Evolutionary conservation across 352 stramenopile species (phyloP).

Genomic region (Phytophthora niederhauseri): DNA sequence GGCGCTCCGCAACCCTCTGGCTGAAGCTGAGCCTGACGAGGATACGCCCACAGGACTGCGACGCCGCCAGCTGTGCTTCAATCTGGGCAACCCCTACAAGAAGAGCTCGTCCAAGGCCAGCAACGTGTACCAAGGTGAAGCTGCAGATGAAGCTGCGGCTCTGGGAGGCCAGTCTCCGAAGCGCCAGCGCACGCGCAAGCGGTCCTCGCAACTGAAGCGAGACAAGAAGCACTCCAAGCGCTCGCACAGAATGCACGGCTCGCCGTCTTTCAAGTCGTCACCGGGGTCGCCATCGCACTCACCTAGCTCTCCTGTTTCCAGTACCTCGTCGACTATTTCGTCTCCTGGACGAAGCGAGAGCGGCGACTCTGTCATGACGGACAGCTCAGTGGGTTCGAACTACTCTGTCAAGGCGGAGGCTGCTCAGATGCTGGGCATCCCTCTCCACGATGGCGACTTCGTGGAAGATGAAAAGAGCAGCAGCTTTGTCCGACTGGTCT

Average conservation of each 20-base stretch:
- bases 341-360: constrained; percentile 69
- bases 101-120: constrained; percentile 85
- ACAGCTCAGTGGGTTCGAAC: constrained; percentile 69
- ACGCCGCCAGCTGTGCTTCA: constrained; percentile 84
- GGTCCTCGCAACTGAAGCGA: constrained; percentile 84
- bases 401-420: constrained; percentile 84
- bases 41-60: constrained; percentile 76
- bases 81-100: constrained; percentile 90
- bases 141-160: constrained; percentile 82
- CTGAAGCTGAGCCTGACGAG: constrained; percentile 85
- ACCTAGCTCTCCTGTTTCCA: constrained; percentile 60
- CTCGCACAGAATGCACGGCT: constrained; percentile 64
- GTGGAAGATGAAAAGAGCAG: constrained; percentile 51
- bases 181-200: constrained; percentile 81
- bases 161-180: constrained; percentile 81
- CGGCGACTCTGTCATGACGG: constrained; percentile 61
- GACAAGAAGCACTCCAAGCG: constrained; percentile 81
- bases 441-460: constrained; percentile 68
- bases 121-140: constrained; percentile 87
- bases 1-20: constrained; percentile 81
- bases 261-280: constrained; percentile 72
- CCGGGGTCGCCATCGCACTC: constrained; percentile 74
- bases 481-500: constrained; percentile 74
- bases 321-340: constrained; percentile 60
- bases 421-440: constrained; percentile 79